Base-by-base conservation (phyloP, 345 rosid species). In the Mercurialis annua region DNA sequence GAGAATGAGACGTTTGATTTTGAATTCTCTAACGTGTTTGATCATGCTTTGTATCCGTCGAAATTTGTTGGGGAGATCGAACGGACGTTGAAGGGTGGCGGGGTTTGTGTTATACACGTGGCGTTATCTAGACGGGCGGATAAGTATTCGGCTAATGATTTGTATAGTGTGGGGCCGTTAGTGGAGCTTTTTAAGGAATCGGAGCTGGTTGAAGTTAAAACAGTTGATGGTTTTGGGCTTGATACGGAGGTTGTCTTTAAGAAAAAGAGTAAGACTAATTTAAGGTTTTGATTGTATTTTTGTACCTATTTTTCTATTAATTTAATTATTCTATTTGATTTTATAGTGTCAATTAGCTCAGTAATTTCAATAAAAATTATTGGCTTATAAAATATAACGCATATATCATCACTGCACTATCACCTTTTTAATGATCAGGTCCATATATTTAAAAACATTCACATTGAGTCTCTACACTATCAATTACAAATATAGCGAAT, bases 21-120 rank as follows among this genome's bases (percentile, higher is more conserved):
- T 12, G 80, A 76, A 63, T 80, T 80, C 80, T 80, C 83, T 7
- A 76, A 80, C 18, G 83, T 80, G 68, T 80, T 80, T 44, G 83
- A 80, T 36, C 83, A 80, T 63, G 83, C 83, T 1, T 30, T 80
- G 47, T 76, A 76, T 46, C 83, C 80, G 20, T 11, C 47, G 63
- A 70, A 54, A 21, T 80, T 80, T n/a, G 72, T 76, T 3, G 72
- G 71, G 17, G 83, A 80, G 62, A 80, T 80, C 66, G 73, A 80
- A 61, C 83, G 83, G 73, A 80, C 83, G 46, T 11, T 80, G 65
- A 76, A 38, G 66, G 73, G 73, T 3, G 74, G 76, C 0, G 83
- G 83, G 34, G 69, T 80, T 9, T 80, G 83, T 6, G 80, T 76
- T 6, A 2, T 80, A 52, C 83, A 80, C 74, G 78, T 80, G 76